Base-by-base conservation (phyloP, 345 rosid species). In the Carallia pectinifolia region DNA sequence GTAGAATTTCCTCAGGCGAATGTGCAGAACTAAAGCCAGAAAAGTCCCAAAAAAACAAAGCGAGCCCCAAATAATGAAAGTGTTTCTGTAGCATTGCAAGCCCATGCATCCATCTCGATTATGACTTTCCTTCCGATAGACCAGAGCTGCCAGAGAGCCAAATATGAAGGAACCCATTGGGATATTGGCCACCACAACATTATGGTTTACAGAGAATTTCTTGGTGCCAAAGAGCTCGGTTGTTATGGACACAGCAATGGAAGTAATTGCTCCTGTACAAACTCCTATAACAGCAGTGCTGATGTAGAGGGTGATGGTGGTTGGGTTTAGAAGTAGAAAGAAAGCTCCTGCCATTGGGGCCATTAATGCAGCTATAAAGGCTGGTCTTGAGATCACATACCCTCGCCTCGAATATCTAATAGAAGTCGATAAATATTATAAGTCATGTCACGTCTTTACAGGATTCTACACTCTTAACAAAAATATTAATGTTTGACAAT, bases 191-290 rank as follows among this genome's bases (percentile, higher is more conserved):
- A 94, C 91, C 55, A 95, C 79, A 0, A 95, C 71, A 67, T 95
- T 95, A 40, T 95, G 99, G 77, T 95, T 95, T n/a, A 95, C 85
- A 7, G 91, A 74, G 62, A 95, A 92, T 48, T 87, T 77, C 39
- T 84, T 82, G 1, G 83, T 76, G 48, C 99, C 99, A 58, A 95
- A 95, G 12, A 95, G 84, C 69, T 92, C 93, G 0, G 89, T 70
- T 1, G 97, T 95, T 70, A 83, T 80, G 16, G 93, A 66, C 5
- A 89, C 96, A 0, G 99, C 65, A 19, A 92, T 80, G 53, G 97
- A 85, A 3, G 89, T 83, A 65, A 95, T 87, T n/a, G 97, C 89
- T 2, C 99, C 97, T 0, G 89, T 85, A 59, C 85, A 87, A 2
- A 88, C 48, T 1, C 96, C 93, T 6, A 95, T 88, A 5, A 83